Evolutionary conservation across 2,329 filamentous ascomycete species (phyloP), one percentile per base, ranked within the genome.

Genomic region (Pseudonectria foliicola): DNA sequence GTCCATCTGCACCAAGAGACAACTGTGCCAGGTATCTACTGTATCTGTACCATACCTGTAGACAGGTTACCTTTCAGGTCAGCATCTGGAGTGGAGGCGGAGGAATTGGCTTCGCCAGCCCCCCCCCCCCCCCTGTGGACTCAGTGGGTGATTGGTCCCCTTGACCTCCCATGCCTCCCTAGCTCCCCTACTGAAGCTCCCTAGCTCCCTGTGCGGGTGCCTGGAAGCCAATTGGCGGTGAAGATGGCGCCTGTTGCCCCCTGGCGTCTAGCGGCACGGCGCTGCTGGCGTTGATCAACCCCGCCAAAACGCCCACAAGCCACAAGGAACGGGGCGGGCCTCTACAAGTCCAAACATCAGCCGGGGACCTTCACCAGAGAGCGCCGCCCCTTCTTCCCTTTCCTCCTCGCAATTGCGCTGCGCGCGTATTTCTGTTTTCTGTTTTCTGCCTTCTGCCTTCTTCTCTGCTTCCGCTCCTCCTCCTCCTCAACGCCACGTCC

Each of bases 351-450:
- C 49, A 52, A 53, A 51, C 53, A 48, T 46, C 50, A 42, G 37
- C 50, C 45, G 43, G 48, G 57, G 59, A 54, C 18, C 18, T 21
- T 8, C 8, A 21, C 8, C 50, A 49, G 56, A 62, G 57, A 57
- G 56, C 49, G 52, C 51, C 45, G 46, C 35, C 42, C 39, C 45
- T 46, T 46, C 45, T 45, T 52, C 46, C 45, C 46, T 44, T 47
- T 47, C 45, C 48, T 49, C 45, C 37, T 39, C 43, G 43, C 41
- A 46, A 46, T 50, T 49, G 56, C 57, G 59, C 58, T 56, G 57
- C 46, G 59, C 59, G 59, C 57, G 46, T 54, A 51, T 49, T 48
- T 50, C 37, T 38, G 29, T 37, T 32, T 41, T 48, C 46, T 46
- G 43, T 47, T 45, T 33, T 44, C 43, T 33, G 32, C 39, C 37